phyloP scores from a whole-genome alignment of 768 basidiomycete species.

The Kwoniella newhampshirensis region DNA sequence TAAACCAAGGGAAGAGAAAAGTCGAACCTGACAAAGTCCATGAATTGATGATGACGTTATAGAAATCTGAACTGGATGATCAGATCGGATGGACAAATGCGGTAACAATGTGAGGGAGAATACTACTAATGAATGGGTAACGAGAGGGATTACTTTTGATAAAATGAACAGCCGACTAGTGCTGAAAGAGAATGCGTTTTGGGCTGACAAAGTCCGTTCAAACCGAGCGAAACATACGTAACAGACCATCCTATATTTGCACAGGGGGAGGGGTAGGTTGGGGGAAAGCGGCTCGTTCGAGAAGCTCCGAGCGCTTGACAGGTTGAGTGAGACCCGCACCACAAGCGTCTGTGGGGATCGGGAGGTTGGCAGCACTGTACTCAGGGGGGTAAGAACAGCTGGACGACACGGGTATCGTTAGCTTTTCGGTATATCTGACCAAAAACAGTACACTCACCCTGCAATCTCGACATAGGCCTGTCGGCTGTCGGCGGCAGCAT shows the following conservation, averaged over 20 bases:
- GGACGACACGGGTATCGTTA: slow-evolving; percentile 3
- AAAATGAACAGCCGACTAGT: too few species aligned
- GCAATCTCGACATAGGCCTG: slow-evolving; percentile 35
- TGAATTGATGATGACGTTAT: too few species aligned
- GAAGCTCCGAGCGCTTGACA: slow-evolving; percentile 11
- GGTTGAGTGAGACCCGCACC: slow-evolving; percentile 40
- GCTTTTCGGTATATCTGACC: background rate
- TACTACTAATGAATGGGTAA: too few species aligned
- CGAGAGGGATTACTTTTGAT: too few species aligned
- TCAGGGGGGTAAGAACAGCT: slow-evolving; percentile 46
- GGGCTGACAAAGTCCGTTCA: too few species aligned
- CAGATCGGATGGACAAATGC: too few species aligned
- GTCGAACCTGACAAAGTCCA: too few species aligned
- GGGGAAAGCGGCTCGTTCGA: slow-evolving; percentile 8
- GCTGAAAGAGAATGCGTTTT: too few species aligned
- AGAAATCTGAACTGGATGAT: too few species aligned
- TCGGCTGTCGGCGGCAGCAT: slow-evolving; percentile 23
- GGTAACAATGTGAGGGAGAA: too few species aligned
- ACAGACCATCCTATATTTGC: slow-evolving; percentile 1
- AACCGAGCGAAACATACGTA: too few species aligned
- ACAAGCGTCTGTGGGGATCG: slow-evolving; percentile 41
- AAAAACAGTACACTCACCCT: slow-evolving; percentile 15
- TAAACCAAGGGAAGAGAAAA: too few species aligned
- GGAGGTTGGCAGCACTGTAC: slow-evolving; percentile 40
- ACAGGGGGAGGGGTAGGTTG: slow-evolving; percentile 9